Conservation (phyloP, 768 basidiomycete genomes). For the Auricularia auricula-judae region DNA sequence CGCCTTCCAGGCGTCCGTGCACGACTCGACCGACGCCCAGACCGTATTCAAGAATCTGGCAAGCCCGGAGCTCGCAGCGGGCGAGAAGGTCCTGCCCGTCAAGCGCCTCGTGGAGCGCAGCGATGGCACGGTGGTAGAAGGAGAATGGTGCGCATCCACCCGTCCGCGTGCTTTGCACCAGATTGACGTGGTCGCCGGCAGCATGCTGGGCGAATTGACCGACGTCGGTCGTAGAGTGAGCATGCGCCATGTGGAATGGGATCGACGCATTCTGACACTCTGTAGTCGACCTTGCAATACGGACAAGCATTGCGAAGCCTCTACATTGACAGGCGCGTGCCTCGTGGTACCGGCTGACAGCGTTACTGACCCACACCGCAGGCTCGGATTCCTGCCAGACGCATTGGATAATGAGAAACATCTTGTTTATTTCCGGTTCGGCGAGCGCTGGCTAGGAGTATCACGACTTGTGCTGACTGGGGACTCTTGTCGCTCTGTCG, state of each 20-base stretch:
- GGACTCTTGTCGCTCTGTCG: not conserved
- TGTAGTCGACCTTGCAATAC: conserved; percentile 54
- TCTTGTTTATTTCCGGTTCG: conserved; percentile 46
- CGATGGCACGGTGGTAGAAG: conserved; percentile 42
- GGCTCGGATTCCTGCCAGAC: conserved; percentile 56
- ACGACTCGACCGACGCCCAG: conserved; percentile 1
- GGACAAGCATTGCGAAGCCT: conserved; percentile 48
- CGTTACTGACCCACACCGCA: not conserved
- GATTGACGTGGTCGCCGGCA: conserved; percentile 13
- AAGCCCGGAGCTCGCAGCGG: not conserved
- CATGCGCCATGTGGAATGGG: conserved; percentile 5
- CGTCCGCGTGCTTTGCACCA: not conserved
- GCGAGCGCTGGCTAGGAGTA: not conserved
- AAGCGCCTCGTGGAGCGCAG: conserved; percentile 42
- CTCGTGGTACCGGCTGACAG: not conserved
- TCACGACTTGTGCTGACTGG: not conserved
- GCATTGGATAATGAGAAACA: conserved; percentile 29
- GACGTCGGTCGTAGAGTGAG: conserved; percentile 55
- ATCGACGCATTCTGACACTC: conserved; percentile 1
- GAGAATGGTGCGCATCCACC: conserved; percentile 45
- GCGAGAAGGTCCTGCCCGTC: conserved; percentile 19
- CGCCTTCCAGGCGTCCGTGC: conserved; percentile 13
- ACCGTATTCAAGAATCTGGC: not conserved
- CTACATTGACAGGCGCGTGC: conserved; percentile 51
- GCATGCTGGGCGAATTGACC: conserved; percentile 62